Evolutionary conservation across 192 early-diverging fungal species (phyloP).

Genomic region (Gonapodya sp.): DNA sequence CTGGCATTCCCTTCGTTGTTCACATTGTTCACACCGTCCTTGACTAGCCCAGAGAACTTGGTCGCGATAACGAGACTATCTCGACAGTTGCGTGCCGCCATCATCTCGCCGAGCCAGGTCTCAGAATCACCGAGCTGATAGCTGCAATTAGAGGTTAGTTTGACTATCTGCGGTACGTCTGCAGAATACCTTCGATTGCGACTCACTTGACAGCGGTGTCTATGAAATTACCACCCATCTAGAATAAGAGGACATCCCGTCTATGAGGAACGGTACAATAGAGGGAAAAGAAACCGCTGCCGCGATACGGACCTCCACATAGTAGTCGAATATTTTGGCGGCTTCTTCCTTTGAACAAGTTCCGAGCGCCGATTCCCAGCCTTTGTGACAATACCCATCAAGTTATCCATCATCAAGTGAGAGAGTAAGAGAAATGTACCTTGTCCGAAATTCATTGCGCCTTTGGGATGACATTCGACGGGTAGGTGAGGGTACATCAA

Average conservation of each 20-base stretch:
- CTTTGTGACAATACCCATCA: neutral
- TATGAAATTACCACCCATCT: conserved; percentile 6
- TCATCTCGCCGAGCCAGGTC: conserved; percentile 12
- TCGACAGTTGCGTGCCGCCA: neutral
- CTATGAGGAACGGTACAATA: too few species aligned
- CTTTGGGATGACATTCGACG: too few species aligned
- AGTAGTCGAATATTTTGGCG: neutral
- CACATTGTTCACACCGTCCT: neutral
- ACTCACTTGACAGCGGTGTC: conserved; percentile 3
- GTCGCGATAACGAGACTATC: conserved; percentile 7
- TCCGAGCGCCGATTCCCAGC: neutral
- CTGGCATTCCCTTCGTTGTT: conserved; percentile 10
- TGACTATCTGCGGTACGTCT: neutral
- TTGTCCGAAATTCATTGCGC: conserved; percentile 8
- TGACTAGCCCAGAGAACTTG: neutral
- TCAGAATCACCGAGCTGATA: conserved; percentile 8
- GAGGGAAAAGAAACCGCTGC: too few species aligned
- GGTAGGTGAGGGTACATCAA: too few species aligned
- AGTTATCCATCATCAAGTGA: too few species aligned
- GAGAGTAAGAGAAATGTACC: neutral
- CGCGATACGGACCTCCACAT: neutral
- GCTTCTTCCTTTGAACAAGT: conserved; percentile 1
- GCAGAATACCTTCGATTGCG: too few species aligned
- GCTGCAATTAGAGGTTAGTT: neutral
- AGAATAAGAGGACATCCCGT: too few species aligned